Evolutionary conservation across 768 basidiomycete species (phyloP).

Genomic region (Lactarius hengduanensis): DNA sequence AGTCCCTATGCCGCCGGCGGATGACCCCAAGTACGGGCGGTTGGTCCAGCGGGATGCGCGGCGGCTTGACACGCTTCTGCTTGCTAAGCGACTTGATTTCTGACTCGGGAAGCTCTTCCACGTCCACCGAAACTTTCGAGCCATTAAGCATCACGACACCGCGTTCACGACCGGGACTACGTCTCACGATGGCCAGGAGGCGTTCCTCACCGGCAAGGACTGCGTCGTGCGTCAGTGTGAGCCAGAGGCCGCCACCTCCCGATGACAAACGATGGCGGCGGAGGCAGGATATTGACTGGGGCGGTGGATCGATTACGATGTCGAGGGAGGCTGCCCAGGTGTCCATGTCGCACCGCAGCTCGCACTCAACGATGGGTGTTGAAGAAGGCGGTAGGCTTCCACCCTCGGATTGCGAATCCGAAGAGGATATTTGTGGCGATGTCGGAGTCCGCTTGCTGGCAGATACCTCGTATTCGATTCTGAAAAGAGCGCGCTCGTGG

Average conservation of each 20-base stretch:
- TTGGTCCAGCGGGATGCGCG: constrained; percentile 88
- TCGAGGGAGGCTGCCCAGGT: constrained; percentile 83
- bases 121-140: constrained; percentile 75
- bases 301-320: constrained; percentile 91
- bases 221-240: constrained; percentile 86
- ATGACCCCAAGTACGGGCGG: constrained; percentile 78
- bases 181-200: constrained; percentile 68
- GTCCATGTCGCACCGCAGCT: constrained; percentile 89
- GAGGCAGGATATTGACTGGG: constrained; percentile 76
- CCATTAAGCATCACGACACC: constrained; percentile 89
- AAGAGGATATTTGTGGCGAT: constrained; percentile 21
- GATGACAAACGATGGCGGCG: constrained; percentile 82
- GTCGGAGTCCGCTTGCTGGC: constrained; percentile 43
- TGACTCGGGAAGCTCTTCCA: constrained; percentile 81
- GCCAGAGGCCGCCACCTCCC: constrained; percentile 91
- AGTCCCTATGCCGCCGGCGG: constrained; percentile 66
- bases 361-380: constrained; percentile 73
- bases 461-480: constrained; percentile 79
- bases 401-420: constrained; percentile 25
- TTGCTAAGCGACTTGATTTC: constrained; percentile 83
- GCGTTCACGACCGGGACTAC: constrained; percentile 68
- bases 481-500: constrained; percentile 77
- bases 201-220: constrained; percentile 76
- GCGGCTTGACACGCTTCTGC: constrained; percentile 83
- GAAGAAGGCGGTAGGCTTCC: constrained; percentile 31